Evolutionary conservation across 495 filamentous ascomycete species (phyloP), one percentile per base, ranked within the genome.

Genomic region (Xanthoparmelia taractica): DNA sequence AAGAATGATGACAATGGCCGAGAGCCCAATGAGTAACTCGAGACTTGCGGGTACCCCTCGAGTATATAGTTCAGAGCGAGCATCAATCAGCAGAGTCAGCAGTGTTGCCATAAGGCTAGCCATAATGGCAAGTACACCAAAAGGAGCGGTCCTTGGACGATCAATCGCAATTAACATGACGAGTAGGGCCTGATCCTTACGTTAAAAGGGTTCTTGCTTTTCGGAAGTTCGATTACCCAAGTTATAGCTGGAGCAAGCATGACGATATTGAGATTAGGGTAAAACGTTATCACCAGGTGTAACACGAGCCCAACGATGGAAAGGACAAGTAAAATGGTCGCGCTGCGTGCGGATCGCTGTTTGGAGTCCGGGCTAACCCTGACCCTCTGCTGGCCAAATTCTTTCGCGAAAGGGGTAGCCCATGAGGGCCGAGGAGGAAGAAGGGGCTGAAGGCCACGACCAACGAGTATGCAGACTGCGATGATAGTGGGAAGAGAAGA

Each of bases 1-100:
- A 27, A 90, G 70, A 58, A 90, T 85, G 18, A 83, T 64, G 15
- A 77, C 54, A 45, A 86, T 75, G 25, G 77, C 71, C 15, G 66
- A 54, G 12, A 83, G 50, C 4, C 81, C 78, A 15, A 80, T 69
- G 0, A 73, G 59, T 17, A 79, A 72, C 4, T 76, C 74, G 29
- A 80, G 59, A 47, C 78, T 72, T 31, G 74, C 73, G 23, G 78
- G 68, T 60, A 78, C 66, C 31, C 75, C 64, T 18, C 75, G 70
- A n/a, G 67, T 64, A 8, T 66, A 63, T 3, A 73, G 65, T 41
- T 64, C 64, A 1, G 61, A 58, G 36, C 61, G 58, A 47, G 68
- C 71, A 12, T 76, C 65, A 17, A 77, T 66, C 8, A 80, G 65
- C 4, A 75, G 58, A 40, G 77, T 69, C 12, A 77, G 27, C n/a